Evolutionary conservation across 768 basidiomycete genomes (phyloP), one percentile per base, ranked within the genome.

Genomic region (Filobasidium wieringae): DNA sequence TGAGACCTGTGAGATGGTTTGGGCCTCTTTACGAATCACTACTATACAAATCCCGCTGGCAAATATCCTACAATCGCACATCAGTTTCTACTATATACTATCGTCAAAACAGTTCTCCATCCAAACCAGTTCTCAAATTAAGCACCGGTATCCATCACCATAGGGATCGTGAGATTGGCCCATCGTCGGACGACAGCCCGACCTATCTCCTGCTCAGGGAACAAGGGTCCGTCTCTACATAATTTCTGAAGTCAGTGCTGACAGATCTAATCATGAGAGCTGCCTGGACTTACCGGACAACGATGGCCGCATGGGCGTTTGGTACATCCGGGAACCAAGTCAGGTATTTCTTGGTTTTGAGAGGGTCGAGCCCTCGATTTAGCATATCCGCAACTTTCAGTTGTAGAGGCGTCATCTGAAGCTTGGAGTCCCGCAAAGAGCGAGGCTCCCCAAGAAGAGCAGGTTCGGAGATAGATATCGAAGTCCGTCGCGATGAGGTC

Each of bases 251-350:
- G 12, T 34, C 24, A 58, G 27, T 29, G 1, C 55, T 3, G 40
- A 29, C 29, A 6, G 5, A 5, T 52, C 27, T 4, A 4, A 53
- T 17, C 36, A 26, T 14, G 14, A 30, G 19, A 7, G n/a, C 19
- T 30, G 50, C 27, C 15, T 32, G 41, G 6, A 50, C 67, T 53
- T 49, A 71, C 70, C 70, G 57, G 19, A 69, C 68, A 14, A 67
- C 55, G 14, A 63, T 63, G 8, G 64, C 59, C 17, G 66, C 65
- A 62, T 71, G 70, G 17, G 68, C 63, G 52, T 69, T 71, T 17
- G 45, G 34, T 3, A 66, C 60, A 24, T 65, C 61, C 2, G 70
- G 68, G 49, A 63, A 68, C 68, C 68, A 71, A 40, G 64, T 64
- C 9, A 67, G 27, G 39, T 60, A 58, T 37, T 68, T 69, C 30